These are phyloP conservation scores for Lablab purpureus DNA, from an alignment of 306 rosid species.

Conservation along the genomic window DNA sequence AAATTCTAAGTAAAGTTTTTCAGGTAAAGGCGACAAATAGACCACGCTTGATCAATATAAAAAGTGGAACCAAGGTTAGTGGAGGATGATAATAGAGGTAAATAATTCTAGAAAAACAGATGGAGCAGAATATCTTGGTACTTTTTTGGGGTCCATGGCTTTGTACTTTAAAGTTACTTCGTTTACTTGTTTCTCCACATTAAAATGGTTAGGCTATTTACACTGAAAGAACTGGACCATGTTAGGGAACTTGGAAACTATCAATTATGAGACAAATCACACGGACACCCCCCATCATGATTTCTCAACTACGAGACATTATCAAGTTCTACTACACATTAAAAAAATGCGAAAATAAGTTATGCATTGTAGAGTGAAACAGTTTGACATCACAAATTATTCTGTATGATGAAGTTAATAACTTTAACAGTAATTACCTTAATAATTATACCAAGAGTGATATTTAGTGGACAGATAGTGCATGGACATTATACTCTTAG, in stretches of 20 bases:
- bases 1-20: background rate
- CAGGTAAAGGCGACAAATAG: background rate
- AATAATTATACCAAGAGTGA: no score
- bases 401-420: no score
- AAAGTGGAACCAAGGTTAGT: conserved; percentile 9
- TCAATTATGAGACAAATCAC: background rate
- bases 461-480: no score
- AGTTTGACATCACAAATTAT: no score
- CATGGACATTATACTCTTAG: no score
- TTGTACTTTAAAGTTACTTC: background rate
- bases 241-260: background rate
- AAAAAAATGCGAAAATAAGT: background rate
- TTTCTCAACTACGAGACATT: conserved; percentile 24
- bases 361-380: no score
- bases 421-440: no score
- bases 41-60: background rate
- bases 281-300: background rate
- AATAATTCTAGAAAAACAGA: background rate
- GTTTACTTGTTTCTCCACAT: conserved; percentile 15
- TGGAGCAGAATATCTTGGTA: background rate
- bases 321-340: background rate
- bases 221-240: conserved; percentile 9
- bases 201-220: conserved; percentile 6
- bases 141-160: conserved; percentile 9
- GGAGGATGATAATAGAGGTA: conserved; percentile 7